Conservation (phyloP, 2,329 filamentous ascomycete species). For the Apiospora kogelbergensis region DNA sequence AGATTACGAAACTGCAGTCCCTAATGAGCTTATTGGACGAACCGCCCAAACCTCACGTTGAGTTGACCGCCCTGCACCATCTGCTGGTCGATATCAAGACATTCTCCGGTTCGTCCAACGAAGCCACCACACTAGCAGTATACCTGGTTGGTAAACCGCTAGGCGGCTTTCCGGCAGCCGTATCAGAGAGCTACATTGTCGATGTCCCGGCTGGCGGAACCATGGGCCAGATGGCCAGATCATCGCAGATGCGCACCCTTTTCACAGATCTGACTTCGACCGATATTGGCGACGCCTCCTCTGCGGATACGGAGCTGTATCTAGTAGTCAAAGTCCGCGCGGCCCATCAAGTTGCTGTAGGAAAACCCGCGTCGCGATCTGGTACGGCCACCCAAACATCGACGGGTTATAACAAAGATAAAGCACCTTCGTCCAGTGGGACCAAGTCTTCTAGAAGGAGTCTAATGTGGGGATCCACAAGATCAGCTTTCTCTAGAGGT, state of each 20-base stretch:
- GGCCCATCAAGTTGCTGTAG: constrained; percentile 46
- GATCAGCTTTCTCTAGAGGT: constrained; percentile 54
- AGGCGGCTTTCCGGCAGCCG: constrained; percentile 59
- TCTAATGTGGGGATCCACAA: constrained; percentile 66
- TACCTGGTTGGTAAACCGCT: constrained; percentile 73
- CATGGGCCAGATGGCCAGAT: constrained; percentile 61
- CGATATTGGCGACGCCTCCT: constrained; percentile 64
- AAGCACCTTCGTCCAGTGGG: constrained; percentile 49
- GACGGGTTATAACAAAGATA: constrained; percentile 44
- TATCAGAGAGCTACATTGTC: constrained; percentile 83
- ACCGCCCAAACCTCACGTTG: constrained; percentile 67
- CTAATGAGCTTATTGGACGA: constrained; percentile 92
- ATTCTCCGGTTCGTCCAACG: constrained; percentile 74
- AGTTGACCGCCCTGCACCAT: constrained; percentile 75
- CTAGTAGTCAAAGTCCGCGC: constrained; percentile 79
- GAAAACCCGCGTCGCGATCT: constrained; percentile 52
- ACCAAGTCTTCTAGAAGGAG: constrained; percentile 60
- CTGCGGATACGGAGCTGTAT: constrained; percentile 72
- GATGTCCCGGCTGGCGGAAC: constrained; percentile 74
- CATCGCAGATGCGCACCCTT: constrained; percentile 74
- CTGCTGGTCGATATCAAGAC: constrained; percentile 81
- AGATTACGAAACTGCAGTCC: constrained; percentile 87
- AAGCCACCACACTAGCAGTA: constrained; percentile 73
- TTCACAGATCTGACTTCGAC: constrained; percentile 82
- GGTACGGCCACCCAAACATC: constrained; percentile 43